Evolutionary conservation across 805 yeast genomes (phyloP).

Genomic region (Lachancea quebecensis): DNA sequence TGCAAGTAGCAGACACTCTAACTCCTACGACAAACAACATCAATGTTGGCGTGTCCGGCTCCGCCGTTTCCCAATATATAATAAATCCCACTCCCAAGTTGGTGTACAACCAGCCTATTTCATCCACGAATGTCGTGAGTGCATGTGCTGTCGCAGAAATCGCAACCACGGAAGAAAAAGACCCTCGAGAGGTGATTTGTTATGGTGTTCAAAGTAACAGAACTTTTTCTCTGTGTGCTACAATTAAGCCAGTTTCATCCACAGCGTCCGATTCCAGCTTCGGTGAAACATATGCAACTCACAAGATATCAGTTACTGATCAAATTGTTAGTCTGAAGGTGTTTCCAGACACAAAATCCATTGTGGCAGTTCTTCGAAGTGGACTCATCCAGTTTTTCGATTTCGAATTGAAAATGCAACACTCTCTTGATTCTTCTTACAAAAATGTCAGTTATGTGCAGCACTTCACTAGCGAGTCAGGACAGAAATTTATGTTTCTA

Average conservation of each 20-base stretch:
- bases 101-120: slow-evolving; percentile 28
- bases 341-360: slow-evolving; percentile 12
- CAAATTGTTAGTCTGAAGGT: slow-evolving; percentile 18
- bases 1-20: slow-evolving; percentile 24
- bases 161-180: slow-evolving; percentile 8
- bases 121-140: slow-evolving; percentile 30
- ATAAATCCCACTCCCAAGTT: slow-evolving; percentile 33
- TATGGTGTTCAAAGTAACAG: slow-evolving; percentile 21
- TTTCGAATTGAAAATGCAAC: slow-evolving; percentile 18
- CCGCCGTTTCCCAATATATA: slow-evolving; percentile 30
- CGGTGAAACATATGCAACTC: slow-evolving; percentile 12
- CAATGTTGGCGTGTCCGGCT: slow-evolving; percentile 31
- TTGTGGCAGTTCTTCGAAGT: slow-evolving; percentile 21
- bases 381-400: slow-evolving; percentile 29
- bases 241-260: slow-evolving; percentile 10
- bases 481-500: slow-evolving; percentile 15
- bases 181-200: slow-evolving; percentile 21
- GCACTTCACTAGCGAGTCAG: slow-evolving; percentile 16
- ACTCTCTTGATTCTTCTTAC: slow-evolving; percentile 20
- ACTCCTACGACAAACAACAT: slow-evolving; percentile 22
- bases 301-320: slow-evolving; percentile 13
- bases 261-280: slow-evolving; percentile 13
- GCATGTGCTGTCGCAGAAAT: slow-evolving; percentile 24
- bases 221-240: slow-evolving; percentile 15
- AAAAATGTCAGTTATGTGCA: slow-evolving; percentile 18